phyloP scores from a whole-genome alignment of 345 rosid genomes.

The Excoecaria cochinchinensis region DNA sequence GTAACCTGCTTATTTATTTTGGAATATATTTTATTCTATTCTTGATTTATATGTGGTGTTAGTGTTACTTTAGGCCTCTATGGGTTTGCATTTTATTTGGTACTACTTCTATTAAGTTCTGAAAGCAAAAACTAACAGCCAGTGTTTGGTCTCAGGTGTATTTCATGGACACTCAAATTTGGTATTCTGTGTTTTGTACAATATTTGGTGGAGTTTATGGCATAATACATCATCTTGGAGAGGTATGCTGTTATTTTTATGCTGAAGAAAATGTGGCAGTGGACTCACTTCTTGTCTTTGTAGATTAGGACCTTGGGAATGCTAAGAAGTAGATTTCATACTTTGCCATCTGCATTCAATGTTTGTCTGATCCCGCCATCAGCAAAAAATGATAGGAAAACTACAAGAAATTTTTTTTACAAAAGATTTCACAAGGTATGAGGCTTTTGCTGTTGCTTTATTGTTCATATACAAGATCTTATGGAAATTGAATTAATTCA shows the following conservation, averaged over 20 bases:
- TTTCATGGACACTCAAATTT: constrained; percentile 96
- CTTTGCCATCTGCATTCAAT: constrained; percentile 84
- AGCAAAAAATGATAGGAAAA: constrained; percentile 41
- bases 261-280: constrained; percentile 9
- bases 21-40: background rate
- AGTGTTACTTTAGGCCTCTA: no score
- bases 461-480: background rate
- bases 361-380: constrained; percentile 60
- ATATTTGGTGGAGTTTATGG: constrained; percentile 92
- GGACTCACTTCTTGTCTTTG: constrained; percentile 29
- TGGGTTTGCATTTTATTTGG: no score
- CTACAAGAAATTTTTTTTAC: constrained; percentile 41
- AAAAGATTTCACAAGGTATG: constrained; percentile 59
- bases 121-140: no score
- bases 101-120: no score
- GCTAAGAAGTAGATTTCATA: constrained; percentile 89
- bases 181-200: constrained; percentile 96
- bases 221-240: constrained; percentile 95
- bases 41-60: no score
- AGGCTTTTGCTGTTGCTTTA: constrained; percentile 9
- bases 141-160: constrained; percentile 52
- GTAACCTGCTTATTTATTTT: constrained; percentile 5
- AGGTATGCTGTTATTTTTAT: constrained; percentile 54
- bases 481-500: constrained; percentile 10
- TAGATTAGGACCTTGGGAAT: constrained; percentile 95